A percentile compares a stretch with the other conserved stretches of the same genome.
These are phyloP conservation scores for Syzygium malaccense DNA, from an alignment of 441 rosid species.

Conservation along the genomic window DNA sequence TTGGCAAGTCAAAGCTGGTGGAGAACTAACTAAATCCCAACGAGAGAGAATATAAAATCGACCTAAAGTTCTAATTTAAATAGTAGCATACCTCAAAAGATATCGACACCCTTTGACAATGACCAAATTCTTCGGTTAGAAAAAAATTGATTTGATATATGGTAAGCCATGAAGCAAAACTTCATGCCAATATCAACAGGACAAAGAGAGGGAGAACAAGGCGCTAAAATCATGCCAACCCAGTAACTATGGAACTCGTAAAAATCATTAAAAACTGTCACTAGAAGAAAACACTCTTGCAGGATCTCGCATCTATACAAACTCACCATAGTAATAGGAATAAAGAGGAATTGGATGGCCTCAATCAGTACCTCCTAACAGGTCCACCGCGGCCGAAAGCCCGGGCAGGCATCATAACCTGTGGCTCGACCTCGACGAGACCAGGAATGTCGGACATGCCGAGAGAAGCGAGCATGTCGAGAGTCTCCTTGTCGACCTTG, in stretches of 20 bases:
- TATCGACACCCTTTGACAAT: background rate
- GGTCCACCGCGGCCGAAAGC: background rate
- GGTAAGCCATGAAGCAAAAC: background rate
- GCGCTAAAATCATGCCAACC: too few relatives aligned
- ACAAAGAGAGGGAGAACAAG: too few relatives aligned
- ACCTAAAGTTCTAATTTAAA: background rate
- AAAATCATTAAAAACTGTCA: too few relatives aligned
- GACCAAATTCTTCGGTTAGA: background rate
- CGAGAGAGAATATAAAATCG: background rate
- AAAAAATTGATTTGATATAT: background rate
- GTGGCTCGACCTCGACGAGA: background rate
- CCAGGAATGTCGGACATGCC: background rate
- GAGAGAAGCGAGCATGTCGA: background rate
- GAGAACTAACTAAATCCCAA: background rate
- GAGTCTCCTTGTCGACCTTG: background rate
- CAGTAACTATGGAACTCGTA: background rate
- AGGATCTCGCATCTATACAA: background rate
- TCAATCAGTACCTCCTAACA: background rate
- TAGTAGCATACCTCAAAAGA: background rate
- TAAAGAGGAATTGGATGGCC: background rate
- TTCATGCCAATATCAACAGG: too few relatives aligned
- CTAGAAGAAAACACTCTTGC: background rate
- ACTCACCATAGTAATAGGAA: background rate
- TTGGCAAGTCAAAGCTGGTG: background rate
- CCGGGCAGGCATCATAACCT: background rate